Percentiles rank a stretch among this genome's conserved stretches.
These are phyloP conservation scores for Zhuliangozyma blackwelliae DNA, from an alignment of 1,139 yeast species.

Conservation along the genomic window DNA sequence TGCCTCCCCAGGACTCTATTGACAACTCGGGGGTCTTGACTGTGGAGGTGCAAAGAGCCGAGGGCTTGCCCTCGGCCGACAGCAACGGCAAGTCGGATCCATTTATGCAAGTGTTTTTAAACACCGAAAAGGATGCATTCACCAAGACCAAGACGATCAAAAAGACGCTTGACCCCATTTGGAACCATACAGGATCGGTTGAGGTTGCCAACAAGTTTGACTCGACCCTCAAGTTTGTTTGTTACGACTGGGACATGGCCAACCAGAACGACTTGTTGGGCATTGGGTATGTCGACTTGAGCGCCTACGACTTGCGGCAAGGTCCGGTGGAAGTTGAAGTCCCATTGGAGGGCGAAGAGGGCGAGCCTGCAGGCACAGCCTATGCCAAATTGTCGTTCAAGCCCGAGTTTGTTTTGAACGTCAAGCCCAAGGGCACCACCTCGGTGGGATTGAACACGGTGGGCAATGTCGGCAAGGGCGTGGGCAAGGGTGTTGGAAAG, in stretches of 20 bases:
- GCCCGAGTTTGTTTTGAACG: constrained; percentile 62
- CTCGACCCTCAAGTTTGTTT: constrained; percentile 53
- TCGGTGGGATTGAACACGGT: constrained; percentile 36
- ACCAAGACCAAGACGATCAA: constrained; percentile 76
- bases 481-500: constrained; percentile 40
- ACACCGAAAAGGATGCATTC: constrained; percentile 53
- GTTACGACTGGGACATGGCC: constrained; percentile 92
- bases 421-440: constrained; percentile 34
- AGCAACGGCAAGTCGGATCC: constrained; percentile 93
- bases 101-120: constrained; percentile 61
- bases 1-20: constrained; percentile 74
- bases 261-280: constrained; percentile 82
- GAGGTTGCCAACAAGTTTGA: constrained; percentile 58
- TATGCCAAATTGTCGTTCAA: constrained; percentile 58
- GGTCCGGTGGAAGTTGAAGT: constrained; percentile 48
- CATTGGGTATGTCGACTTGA: constrained; percentile 52
- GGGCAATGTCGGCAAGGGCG: constrained; percentile 43
- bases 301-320: constrained; percentile 56
- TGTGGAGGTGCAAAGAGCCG: constrained; percentile 62
- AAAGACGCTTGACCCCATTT: constrained; percentile 82
- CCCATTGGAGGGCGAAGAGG: constrained; percentile 54
- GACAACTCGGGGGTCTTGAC: constrained; percentile 71
- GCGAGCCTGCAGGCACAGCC: constrained; percentile 58
- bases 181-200: constrained; percentile 64
- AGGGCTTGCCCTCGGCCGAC: constrained; percentile 77